Conservation (phyloP, 495 filamentous ascomycete genomes). For the Hypoxylon cercidicola region DNA sequence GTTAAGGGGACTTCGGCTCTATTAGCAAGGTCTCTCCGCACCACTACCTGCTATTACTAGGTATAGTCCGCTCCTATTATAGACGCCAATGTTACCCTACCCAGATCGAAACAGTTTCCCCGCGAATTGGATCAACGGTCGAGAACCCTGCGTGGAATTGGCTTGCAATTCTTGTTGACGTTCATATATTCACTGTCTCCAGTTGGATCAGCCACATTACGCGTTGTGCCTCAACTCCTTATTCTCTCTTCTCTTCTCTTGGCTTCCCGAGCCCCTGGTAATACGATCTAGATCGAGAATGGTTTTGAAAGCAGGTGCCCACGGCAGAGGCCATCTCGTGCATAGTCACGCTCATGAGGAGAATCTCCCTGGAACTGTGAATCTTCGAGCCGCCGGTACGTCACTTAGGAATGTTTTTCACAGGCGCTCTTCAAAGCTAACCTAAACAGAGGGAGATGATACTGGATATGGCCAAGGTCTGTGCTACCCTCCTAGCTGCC, state of each 20-base stretch:
- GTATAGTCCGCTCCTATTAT: slow-evolving; percentile 20
- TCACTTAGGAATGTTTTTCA: background rate
- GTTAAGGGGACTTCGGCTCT: slow-evolving; percentile 26
- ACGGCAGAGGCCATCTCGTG: slow-evolving; percentile 30
- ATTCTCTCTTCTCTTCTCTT: slow-evolving; percentile 13
- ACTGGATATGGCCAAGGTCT: slow-evolving; percentile 69
- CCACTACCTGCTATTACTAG: slow-evolving; percentile 12
- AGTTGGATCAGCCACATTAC: slow-evolving; percentile 22
- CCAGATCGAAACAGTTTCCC: slow-evolving; percentile 22
- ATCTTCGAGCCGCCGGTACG: slow-evolving; percentile 58
- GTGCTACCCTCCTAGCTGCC: slow-evolving; percentile 61
- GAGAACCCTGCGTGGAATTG: slow-evolving; percentile 31
- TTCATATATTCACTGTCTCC: slow-evolving; percentile 12
- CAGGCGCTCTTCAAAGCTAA: background rate
- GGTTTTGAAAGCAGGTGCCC: slow-evolving; percentile 22
- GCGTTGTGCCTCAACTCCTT: slow-evolving; percentile 1
- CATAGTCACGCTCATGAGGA: slow-evolving; percentile 68
- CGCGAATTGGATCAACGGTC: slow-evolving; percentile 32
- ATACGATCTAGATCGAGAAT: slow-evolving; percentile 20
- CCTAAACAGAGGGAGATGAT: slow-evolving; percentile 66
- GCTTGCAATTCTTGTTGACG: slow-evolving; percentile 20
- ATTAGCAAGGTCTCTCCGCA: slow-evolving; percentile 20
- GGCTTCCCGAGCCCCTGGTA: slow-evolving; percentile 15
- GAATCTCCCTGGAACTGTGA: slow-evolving; percentile 67
- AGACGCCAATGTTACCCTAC: slow-evolving; percentile 26